These are phyloP conservation scores for Claviceps cyperi DNA, from an alignment of 2,329 filamentous ascomycete species.

Conservation along the genomic window DNA sequence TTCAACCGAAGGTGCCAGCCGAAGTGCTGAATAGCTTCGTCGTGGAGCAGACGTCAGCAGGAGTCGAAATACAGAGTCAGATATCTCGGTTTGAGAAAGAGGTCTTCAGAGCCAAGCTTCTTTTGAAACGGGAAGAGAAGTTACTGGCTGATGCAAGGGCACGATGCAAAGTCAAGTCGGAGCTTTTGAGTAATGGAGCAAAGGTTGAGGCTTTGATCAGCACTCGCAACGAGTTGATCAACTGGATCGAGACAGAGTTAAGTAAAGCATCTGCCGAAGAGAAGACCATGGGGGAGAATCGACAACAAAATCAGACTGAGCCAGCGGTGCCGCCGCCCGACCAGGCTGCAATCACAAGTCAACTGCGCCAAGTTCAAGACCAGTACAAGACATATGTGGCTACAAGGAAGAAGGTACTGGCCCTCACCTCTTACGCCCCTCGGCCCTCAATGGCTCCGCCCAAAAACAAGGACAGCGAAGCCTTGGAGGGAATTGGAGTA, in stretches of 20 bases:
- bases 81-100: constrained; percentile 41
- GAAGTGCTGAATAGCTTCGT: constrained; percentile 36
- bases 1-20: constrained; percentile 36
- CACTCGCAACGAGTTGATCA: constrained; percentile 45
- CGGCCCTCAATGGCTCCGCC: constrained; percentile 12
- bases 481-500: constrained; percentile 5
- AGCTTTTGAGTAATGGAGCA: constrained; percentile 21
- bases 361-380: constrained; percentile 32
- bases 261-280: constrained; percentile 31
- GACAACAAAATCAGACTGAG: constrained; percentile 11
- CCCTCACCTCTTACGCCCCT: constrained; percentile 20
- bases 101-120: constrained; percentile 42
- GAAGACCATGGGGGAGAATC: constrained; percentile 17
- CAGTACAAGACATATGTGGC: constrained; percentile 41
- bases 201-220: constrained; percentile 39
- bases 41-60: constrained; percentile 22
- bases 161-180: constrained; percentile 21
- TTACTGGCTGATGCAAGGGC: constrained; percentile 33
- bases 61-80: constrained; percentile 30
- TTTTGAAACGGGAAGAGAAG: constrained; percentile 41
- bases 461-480: background rate
- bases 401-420: constrained; percentile 33
- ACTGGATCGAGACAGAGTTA: constrained; percentile 51
- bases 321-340: constrained; percentile 9
- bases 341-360: constrained; percentile 19